A percentile compares a stretch with the other conserved stretches of the same genome.
Evolutionary conservation across 768 basidiomycete species (phyloP).

Genomic region (Sporobolomyces phaffii): DNA sequence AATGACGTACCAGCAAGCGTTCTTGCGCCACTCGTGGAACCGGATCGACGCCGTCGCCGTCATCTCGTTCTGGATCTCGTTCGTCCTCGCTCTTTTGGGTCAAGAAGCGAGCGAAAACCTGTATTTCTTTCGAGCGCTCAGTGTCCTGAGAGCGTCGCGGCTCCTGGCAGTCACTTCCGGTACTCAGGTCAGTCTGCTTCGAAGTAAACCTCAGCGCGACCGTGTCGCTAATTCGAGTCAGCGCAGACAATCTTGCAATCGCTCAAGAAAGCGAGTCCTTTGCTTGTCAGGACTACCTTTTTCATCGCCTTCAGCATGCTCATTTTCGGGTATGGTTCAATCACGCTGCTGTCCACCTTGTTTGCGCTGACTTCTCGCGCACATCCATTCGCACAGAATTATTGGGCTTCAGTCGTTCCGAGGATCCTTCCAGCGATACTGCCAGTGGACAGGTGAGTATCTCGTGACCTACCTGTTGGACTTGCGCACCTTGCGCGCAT

Average conservation of each 20-base stretch:
- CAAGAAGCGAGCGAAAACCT: constrained; percentile 60
- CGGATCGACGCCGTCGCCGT: constrained; percentile 84
- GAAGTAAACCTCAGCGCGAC: too few species aligned
- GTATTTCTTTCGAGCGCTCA: constrained; percentile 80
- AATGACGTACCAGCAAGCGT: constrained; percentile 57
- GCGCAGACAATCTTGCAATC: constrained; percentile 77
- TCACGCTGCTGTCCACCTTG: background rate
- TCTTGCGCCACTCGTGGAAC: constrained; percentile 86
- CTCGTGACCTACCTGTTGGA: too few species aligned
- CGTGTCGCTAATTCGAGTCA: too few species aligned
- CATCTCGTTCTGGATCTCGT: constrained; percentile 76
- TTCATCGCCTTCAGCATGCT: constrained; percentile 86
- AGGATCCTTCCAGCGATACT: constrained; percentile 61
- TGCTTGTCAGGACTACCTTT: constrained; percentile 82
- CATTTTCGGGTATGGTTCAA: constrained; percentile 68
- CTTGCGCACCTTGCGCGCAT: too few species aligned
- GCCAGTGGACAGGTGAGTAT: constrained; percentile 44
- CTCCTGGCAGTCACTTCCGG: constrained; percentile 81
- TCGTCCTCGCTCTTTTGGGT: constrained; percentile 63
- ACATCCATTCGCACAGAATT: constrained; percentile 53
- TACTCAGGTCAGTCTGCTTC: constrained; percentile 65
- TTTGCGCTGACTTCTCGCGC: constrained; percentile 2
- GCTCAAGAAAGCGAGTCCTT: constrained; percentile 77
- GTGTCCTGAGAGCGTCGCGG: constrained; percentile 73
- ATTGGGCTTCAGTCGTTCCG: constrained; percentile 92